phyloP scores from a whole-genome alignment of 2,329 filamentous ascomycete species.

The Fusarium citri region DNA sequence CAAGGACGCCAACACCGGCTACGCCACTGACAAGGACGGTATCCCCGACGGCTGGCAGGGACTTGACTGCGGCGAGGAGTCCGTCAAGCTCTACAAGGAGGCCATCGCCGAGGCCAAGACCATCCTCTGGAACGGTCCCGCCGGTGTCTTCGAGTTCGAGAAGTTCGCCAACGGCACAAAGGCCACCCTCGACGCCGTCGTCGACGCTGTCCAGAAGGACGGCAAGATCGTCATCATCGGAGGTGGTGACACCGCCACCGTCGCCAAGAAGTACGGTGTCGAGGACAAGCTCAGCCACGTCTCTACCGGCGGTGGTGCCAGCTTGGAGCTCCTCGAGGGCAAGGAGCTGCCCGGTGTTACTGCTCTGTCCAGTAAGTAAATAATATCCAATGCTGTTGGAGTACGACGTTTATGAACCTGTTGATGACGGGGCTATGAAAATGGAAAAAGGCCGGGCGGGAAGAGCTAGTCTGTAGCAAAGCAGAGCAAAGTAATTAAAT shows the following conservation, averaged over 20 bases:
- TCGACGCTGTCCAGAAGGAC: constrained; percentile 76
- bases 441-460: constrained; percentile 48
- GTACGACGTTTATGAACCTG: constrained; percentile 39
- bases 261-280: constrained; percentile 95
- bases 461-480: constrained; percentile 53
- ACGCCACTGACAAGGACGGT: constrained; percentile 85
- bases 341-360: constrained; percentile 95
- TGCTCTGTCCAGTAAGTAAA: constrained; percentile 84
- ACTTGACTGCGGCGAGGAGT: constrained; percentile 92
- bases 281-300: constrained; percentile 99
- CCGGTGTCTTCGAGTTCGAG: constrained; percentile 97
- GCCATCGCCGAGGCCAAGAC: constrained; percentile 91
- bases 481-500: constrained; percentile 39
- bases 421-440: constrained; percentile 50
- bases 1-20: constrained; percentile 82
- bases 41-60: constrained; percentile 99
- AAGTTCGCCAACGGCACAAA: constrained; percentile 94
- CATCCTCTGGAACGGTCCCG: constrained; percentile 98
- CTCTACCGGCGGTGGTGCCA: constrained; percentile 95
- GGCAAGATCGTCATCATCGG: constrained; percentile 99
- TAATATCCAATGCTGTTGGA: constrained; percentile 35
- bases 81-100: constrained; percentile 86
- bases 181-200: constrained; percentile 88
- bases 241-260: constrained; percentile 96
- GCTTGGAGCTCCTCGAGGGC: constrained; percentile 95